Evolutionary conservation across 345 rosid genomes (phyloP).

Genomic region (Syzygium oleosum): DNA sequence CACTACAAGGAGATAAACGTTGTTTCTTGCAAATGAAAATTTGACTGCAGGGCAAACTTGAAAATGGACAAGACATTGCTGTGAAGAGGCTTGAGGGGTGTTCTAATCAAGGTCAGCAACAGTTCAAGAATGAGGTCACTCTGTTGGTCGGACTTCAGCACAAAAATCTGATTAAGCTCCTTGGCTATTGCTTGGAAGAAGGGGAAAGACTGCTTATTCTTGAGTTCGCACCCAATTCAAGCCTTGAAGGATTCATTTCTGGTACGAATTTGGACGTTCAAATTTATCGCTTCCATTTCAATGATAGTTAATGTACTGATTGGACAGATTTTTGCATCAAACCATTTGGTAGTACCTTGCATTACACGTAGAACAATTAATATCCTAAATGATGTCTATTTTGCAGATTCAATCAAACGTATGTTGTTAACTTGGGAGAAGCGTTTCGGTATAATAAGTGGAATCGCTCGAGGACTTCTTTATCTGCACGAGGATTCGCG

Average conservation of each 20-base stretch:
- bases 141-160: conserved; percentile 43
- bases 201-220: background rate
- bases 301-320: background rate
- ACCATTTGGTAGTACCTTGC: background rate
- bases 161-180: conserved; percentile 25
- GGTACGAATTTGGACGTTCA: conserved; percentile 40
- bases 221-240: background rate
- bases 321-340: background rate
- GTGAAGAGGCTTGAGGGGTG: conserved; percentile 37
- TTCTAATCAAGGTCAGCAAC: conserved; percentile 44
- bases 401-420: background rate
- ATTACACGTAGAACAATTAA: background rate
- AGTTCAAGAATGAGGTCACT: conserved; percentile 42
- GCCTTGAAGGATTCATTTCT: background rate
- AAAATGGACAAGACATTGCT: conserved; percentile 29
- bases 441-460: background rate
- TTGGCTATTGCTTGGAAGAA: background rate
- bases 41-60: conserved; percentile 27
- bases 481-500: background rate
- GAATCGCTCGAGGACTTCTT: background rate
- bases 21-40: background rate
- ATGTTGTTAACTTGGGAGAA: background rate
- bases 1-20: background rate
- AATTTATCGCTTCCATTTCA: conserved; percentile 20
- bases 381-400: background rate